Evolutionary conservation across 495 filamentous ascomycete genomes (phyloP), one percentile per base, ranked within the genome.

Genomic region (Stereocaulon alpinum): DNA sequence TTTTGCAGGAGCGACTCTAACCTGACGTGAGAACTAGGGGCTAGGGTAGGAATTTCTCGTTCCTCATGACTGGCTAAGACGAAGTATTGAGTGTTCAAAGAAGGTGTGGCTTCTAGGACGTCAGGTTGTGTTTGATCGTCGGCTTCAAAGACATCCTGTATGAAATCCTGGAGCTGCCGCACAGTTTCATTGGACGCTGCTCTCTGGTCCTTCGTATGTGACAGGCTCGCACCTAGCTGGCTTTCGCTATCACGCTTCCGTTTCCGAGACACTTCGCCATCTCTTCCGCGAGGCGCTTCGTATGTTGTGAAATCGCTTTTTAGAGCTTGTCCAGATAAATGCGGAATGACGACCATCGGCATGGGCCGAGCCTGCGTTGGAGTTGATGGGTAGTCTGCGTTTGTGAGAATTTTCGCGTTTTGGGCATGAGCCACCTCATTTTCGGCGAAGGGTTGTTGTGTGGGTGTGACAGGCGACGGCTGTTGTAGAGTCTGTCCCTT

Each of bases 121-220:
- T 78, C 81, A 40, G 72, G 69, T 66, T 82, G 79, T 58, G 78
- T 71, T 41, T 83, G 77, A 63, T 91, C 84, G 67, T 95, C 89
- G 1, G 87, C 85, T 61, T 87, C 81, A 66, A 94, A 92, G 22
- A 92, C 79, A 24, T 87, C 80, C 54, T 85, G 77, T 2, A 95
- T 70, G 41, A 87, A 77, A 20, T 82, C 76, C 52, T 82, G 81
- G 15, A 96, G 69, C 40, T 83, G 82, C 47, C 83, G 71, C 49
- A 89, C 74, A 50, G 83, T 83, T 4, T 81, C 76, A 64, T 94
- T 86, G 4, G 88, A 85, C 66, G 90, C 85, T 61, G 91, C 87
- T 57, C 87, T 84, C 66, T 93, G 85, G 66, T 91, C 89, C 48
- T 70, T 77, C 40, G 74, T 63, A 30, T 76, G 71, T 29, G 72